Base-by-base conservation (phyloP, 352 stramenopile species). In the Phytophthora constricta region DNA sequence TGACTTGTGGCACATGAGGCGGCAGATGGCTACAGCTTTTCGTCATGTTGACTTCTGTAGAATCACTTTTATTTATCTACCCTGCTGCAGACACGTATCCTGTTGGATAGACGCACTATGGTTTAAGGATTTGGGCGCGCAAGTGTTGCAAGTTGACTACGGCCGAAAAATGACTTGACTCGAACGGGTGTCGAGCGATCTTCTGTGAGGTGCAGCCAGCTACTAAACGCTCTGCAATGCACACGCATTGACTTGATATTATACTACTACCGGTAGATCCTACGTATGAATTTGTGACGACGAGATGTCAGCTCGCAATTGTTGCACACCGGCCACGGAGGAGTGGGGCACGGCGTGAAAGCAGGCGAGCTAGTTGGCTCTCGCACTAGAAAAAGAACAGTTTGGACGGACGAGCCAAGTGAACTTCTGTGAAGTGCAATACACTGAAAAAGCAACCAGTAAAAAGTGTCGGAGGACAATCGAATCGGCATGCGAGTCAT, bases 341-440 rank as follows among this genome's bases (percentile, higher is more conserved):
- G 41, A 74, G 61, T 71, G 57, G 52, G 69, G 66, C 70, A 56
- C 71, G 57, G 79, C 65, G 72, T 85, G 79, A 87, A 87, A 87
- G 79, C 79, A 87, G 74, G 79, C 79, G 64, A 81, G 76, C 77
- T 52, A 64, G 37, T 79, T 72, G 11, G 8, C 73, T 72, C 75
- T 70, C 55, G 79, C 79, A 82, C 79, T 76, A 70, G 50, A 71
- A 77, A 78, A 82, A 82, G 60, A 83, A 70, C 70, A 56, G 51
- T 61, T 73, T 43, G 56, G 77, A 71, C 28, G 59, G 46, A 73
- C 37, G 45, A 63, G 57, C 66, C 42, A 68, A 70, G 68, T 62
- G 73, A 75, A 78, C 76, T 79, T 87, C 79, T 87, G 79, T 87
- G 79, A 73, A 76, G 74, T 82, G 79, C 76, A 61, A 47, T 33